A percentile compares a stretch with the other conserved stretches of the same genome.
Conservation (phyloP, 805 yeast species). For the Candida vaughaniae region DNA sequence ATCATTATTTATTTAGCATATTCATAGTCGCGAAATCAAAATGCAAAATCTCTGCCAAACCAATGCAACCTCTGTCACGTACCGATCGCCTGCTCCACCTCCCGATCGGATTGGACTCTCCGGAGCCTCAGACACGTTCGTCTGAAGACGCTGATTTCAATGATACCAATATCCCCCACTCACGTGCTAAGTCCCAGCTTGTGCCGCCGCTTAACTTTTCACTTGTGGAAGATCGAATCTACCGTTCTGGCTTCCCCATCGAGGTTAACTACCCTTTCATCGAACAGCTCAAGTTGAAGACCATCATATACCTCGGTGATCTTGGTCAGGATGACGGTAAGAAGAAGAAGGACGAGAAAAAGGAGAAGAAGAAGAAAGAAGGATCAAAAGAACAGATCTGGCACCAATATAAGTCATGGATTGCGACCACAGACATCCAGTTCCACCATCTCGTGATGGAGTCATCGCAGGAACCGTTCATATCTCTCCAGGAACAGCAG, state of each 20-base stretch:
- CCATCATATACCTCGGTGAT: conserved; percentile 84
- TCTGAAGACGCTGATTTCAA: not conserved
- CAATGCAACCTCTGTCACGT: too few species aligned
- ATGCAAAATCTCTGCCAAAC: too few species aligned
- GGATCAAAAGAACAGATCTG: conserved; percentile 47
- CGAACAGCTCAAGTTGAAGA: conserved; percentile 63
- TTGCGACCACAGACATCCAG: conserved; percentile 48
- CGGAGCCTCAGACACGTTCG: too few species aligned
- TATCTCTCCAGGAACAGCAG: conserved; percentile 47
- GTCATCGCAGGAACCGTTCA: conserved; percentile 75
- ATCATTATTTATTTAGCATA: too few species aligned
- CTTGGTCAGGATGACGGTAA: conserved; percentile 27
- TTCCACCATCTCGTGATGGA: conserved; percentile 65
- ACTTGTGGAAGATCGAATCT: conserved; percentile 81
- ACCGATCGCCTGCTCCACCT: too few species aligned
- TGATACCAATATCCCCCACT: not conserved
- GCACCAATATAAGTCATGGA: conserved; percentile 68
- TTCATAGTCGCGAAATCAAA: too few species aligned
- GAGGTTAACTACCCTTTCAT: conserved; percentile 81
- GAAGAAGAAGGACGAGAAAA: conserved; percentile 38
- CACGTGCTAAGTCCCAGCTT: conserved; percentile 1
- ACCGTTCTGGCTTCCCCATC: conserved; percentile 93
- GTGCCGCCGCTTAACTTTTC: conserved; percentile 94
- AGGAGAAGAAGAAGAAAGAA: conserved; percentile 32
- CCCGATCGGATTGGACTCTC: too few species aligned